phyloP scores from a whole-genome alignment of 2,329 filamentous ascomycete species.

The Dothideomycetidae sp. region DNA sequence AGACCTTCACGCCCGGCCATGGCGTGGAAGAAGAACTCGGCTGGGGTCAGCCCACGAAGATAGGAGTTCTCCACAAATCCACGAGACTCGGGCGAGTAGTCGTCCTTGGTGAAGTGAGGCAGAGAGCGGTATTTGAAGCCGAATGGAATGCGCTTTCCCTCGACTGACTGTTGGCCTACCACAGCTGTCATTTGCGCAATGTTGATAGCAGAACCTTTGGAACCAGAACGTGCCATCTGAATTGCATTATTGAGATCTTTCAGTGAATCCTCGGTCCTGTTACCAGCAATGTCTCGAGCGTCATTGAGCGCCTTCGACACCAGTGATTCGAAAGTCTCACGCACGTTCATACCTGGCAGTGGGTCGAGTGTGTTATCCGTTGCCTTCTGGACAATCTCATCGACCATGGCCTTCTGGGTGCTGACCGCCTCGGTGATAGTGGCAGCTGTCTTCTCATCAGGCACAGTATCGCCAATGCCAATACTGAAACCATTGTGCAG shows the following conservation, averaged over 20 bases:
- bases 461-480: slow-evolving; percentile 95
- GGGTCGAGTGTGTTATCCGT: slow-evolving; percentile 80
- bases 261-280: slow-evolving; percentile 75
- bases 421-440: slow-evolving; percentile 74
- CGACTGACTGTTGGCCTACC: slow-evolving; percentile 94
- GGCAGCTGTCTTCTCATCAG: slow-evolving; percentile 68
- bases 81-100: slow-evolving; percentile 92
- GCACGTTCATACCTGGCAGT: slow-evolving; percentile 95
- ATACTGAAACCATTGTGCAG: slow-evolving; percentile 94
- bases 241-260: slow-evolving; percentile 95
- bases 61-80: slow-evolving; percentile 99
- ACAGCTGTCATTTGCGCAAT: slow-evolving; percentile 99
- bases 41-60: slow-evolving; percentile 82
- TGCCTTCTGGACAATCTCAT: slow-evolving; percentile 58
- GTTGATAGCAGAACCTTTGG: slow-evolving; percentile 97
- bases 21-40: slow-evolving; percentile 98
- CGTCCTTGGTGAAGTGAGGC: slow-evolving; percentile 97
- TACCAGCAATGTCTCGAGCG: slow-evolving; percentile 93
- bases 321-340: slow-evolving; percentile 95
- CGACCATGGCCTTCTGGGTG: slow-evolving; percentile 68
- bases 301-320: slow-evolving; percentile 89
- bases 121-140: slow-evolving; percentile 97
- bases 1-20: slow-evolving; percentile 99
- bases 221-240: slow-evolving; percentile 90
- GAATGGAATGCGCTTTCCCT: slow-evolving; percentile 97